Evolutionary conservation across 345 rosid genomes (phyloP).

Genomic region (Hibiscus trionum): DNA sequence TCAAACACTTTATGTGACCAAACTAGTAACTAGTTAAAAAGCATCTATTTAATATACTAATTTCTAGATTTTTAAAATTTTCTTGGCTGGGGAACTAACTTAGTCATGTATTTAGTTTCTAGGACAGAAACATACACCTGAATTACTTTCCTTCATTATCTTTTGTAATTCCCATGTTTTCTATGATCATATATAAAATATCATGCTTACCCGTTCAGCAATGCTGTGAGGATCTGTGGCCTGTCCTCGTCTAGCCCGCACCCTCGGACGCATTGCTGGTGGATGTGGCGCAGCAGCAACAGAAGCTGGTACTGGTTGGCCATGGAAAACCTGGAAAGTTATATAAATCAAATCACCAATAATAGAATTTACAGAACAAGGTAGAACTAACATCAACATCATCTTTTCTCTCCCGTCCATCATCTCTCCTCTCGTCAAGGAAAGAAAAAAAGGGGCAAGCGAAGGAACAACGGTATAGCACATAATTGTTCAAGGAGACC

Average conservation of each 20-base stretch:
- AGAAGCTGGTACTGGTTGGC: slow-evolving; percentile 71
- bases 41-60: background rate
- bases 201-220: slow-evolving; percentile 75
- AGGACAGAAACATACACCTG: background rate
- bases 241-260: slow-evolving; percentile 97
- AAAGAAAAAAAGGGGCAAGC: background rate
- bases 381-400: background rate
- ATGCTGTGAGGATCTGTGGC: slow-evolving; percentile 99
- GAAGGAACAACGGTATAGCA: background rate
- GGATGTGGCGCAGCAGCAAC: slow-evolving; percentile 77
- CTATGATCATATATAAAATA: background rate
- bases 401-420: background rate
- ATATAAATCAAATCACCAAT: slow-evolving; percentile 12
- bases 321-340: slow-evolving; percentile 67
- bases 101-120: background rate
- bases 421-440: background rate
- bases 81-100: background rate
- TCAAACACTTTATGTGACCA: background rate
- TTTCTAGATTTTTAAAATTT: background rate
- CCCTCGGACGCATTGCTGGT: slow-evolving; percentile 91
- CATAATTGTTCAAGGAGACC: background rate
- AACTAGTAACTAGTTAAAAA: background rate
- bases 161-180: background rate
- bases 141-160: background rate
- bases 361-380: background rate